Percentiles rank a stretch among this genome's conserved stretches.
Conservation (phyloP, 2,329 filamentous ascomycete species). For the Cytospora piceicola region DNA sequence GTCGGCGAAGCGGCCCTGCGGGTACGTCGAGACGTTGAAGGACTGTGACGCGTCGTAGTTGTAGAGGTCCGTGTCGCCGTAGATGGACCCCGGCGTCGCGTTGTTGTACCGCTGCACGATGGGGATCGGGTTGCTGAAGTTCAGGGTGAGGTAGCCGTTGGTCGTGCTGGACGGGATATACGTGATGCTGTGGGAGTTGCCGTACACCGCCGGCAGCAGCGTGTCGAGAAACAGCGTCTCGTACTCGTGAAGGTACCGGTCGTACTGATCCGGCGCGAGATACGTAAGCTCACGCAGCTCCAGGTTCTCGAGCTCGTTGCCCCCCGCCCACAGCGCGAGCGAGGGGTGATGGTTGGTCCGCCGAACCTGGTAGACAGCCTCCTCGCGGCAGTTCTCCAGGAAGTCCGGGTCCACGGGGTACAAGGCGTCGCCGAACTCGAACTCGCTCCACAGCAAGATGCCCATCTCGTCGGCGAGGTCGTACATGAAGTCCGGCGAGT, state of each 20-base stretch:
- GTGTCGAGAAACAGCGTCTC: slow-evolving; percentile 61
- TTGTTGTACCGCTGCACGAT: slow-evolving; percentile 63
- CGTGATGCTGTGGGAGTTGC: slow-evolving; percentile 61
- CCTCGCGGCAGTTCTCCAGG: slow-evolving; percentile 57
- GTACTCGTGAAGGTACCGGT: slow-evolving; percentile 54
- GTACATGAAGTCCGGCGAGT: slow-evolving; percentile 65
- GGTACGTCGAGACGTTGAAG: slow-evolving; percentile 59
- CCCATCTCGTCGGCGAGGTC: slow-evolving; percentile 65
- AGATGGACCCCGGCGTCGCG: slow-evolving; percentile 54
- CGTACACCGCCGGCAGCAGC: slow-evolving; percentile 59
- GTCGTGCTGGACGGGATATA: slow-evolving; percentile 64
- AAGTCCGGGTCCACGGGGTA: slow-evolving; percentile 60
- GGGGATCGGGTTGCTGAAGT: slow-evolving; percentile 55
- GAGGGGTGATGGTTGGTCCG: slow-evolving; percentile 64
- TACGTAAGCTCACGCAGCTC: slow-evolving; percentile 48
- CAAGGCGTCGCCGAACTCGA: slow-evolving; percentile 63
- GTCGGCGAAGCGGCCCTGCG: slow-evolving; percentile 63
- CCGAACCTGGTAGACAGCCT: slow-evolving; percentile 64
- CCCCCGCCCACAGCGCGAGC: slow-evolving; percentile 57
- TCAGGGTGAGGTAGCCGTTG: slow-evolving; percentile 59
- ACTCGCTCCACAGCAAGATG: slow-evolving; percentile 65
- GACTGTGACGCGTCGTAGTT: slow-evolving; percentile 57
- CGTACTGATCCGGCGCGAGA: slow-evolving; percentile 47
- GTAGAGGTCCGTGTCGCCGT: slow-evolving; percentile 65
- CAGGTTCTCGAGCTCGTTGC: slow-evolving; percentile 64